Conservation (phyloP, 306 rosid genomes). For the Ceratonia siliqua region DNA sequence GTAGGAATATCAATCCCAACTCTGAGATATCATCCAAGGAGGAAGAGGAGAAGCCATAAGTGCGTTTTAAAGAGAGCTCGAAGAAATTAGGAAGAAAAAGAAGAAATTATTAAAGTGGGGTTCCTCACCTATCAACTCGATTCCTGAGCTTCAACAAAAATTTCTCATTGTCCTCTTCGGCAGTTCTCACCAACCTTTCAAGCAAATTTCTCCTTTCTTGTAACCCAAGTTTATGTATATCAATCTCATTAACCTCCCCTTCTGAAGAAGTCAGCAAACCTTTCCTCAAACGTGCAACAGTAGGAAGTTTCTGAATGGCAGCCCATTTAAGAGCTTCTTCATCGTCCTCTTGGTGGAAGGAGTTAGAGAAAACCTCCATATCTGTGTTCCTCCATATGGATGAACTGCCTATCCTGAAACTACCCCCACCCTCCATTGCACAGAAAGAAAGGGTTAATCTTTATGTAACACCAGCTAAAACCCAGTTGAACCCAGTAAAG, state of each 20-base stretch:
- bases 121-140: slow-evolving; percentile 62
- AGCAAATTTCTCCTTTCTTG: slow-evolving; percentile 62
- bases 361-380: slow-evolving; percentile 42
- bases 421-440: slow-evolving; percentile 41
- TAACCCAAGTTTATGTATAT: slow-evolving; percentile 60
- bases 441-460: not conserved
- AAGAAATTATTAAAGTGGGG: not conserved
- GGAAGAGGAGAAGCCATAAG: not conserved
- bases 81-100: not conserved
- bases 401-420: slow-evolving; percentile 47
- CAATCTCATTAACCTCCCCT: slow-evolving; percentile 66
- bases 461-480: not conserved
- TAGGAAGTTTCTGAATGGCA: slow-evolving; percentile 49
- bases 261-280: slow-evolving; percentile 43
- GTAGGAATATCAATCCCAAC: slow-evolving; percentile 80
- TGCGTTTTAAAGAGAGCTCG: not conserved
- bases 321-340: slow-evolving; percentile 60
- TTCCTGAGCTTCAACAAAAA: slow-evolving; percentile 74
- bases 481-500: not conserved
- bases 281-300: slow-evolving; percentile 45
- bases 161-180: slow-evolving; percentile 80
- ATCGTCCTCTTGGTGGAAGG: slow-evolving; percentile 42
- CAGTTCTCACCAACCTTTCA: slow-evolving; percentile 66
- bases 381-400: slow-evolving; percentile 48
- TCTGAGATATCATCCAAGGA: slow-evolving; percentile 40